Evolutionary conservation across 75 land plant genomes (phyloP).

Genomic region (Cunninghamia lanceolata): DNA sequence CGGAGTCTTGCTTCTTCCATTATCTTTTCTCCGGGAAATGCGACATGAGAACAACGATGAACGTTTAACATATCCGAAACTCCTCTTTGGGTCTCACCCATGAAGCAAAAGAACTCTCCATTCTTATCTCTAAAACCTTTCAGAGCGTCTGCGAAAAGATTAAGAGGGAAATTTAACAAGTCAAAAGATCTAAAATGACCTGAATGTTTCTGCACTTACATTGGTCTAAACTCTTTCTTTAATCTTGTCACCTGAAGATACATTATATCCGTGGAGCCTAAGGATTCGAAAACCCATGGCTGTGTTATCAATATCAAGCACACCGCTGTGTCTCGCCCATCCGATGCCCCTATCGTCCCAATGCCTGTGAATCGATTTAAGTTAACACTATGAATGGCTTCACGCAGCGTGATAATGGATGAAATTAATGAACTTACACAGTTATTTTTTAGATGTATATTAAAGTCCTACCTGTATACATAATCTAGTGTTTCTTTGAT

Average conservation of each 20-base stretch:
- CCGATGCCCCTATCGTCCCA: conserved; percentile 32
- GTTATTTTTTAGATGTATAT: too few species aligned
- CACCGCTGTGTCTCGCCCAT: conserved; percentile 19
- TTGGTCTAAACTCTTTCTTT: not conserved
- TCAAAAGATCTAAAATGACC: not conserved
- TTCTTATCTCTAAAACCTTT: conserved; percentile 17
- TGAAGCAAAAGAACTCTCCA: conserved; percentile 28
- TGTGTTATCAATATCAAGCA: conserved; percentile 31
- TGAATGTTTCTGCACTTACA: too few species aligned
- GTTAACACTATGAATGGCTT: too few species aligned
- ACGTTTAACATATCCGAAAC: conserved; percentile 31
- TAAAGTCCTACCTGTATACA: conserved; percentile 18
- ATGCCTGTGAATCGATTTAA: not conserved
- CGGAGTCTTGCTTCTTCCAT: conserved; percentile 21
- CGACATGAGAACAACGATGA: conserved; percentile 19
- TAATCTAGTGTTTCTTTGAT: conserved; percentile 20
- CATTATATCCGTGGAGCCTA: conserved; percentile 25
- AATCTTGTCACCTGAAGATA: conserved; percentile 22
- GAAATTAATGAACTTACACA: too few species aligned
- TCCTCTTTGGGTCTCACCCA: conserved; percentile 23
- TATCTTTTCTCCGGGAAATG: conserved; percentile 28
- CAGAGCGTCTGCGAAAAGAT: conserved; percentile 14
- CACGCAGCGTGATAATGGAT: too few species aligned
- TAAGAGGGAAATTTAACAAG: too few species aligned
- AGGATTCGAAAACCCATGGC: conserved; percentile 28